Base-by-base conservation (phyloP, 2,329 filamentous ascomycete species). In the Daldinia sp. region DNA sequence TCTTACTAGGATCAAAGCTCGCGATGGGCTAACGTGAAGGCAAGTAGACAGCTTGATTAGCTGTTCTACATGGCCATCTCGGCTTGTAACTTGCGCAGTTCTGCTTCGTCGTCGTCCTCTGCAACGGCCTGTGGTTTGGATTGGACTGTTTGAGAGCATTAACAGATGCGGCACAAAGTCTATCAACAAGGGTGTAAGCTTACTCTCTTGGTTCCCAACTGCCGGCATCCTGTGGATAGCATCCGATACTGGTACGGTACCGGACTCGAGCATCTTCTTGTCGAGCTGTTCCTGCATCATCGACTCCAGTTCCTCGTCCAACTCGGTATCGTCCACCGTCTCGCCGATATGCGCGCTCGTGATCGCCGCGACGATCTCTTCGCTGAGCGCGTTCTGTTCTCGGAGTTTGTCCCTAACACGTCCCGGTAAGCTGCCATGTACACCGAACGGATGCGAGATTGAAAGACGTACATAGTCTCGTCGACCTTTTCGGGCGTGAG, bases 401-500 rank as follows among this genome's bases (percentile, higher is more conserved):
- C 93, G 89, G 71, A 99, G 86, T 80, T 91, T 88, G 78, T 97
- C 95, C 93, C 93, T 97, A 77, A 72, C 71, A 46, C 18, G 60
- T 58, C 60, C 46, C 56, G 39, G 67, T 73, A 33, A 73, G 51
- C 13, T 48, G 56, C 20, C 35, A 41, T 35, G 39, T 37, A 50
- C 30, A 41, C 28, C 41, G 23, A 46, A 30, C 53, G 48, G 10
- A 57, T 18, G 6, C n/a, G 42, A 57, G 60, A n/a, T 65, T 55
- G 39, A 61, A 54, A 26, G 13, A 87, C 92, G 73, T 89, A 97
- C 95, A 98, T 98, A 60, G 93, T 95, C 80, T 93, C 88, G 80
- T 98, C 95, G 70, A 99, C 95, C 83, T 97, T 96, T 76, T 98
- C 94, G 71, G 96, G 92, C 55, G 93, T 97, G 73, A 98, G 89